phyloP scores from a whole-genome alignment of 2,329 filamentous ascomycete genomes.

The Sclerotinia subarctica region DNA sequence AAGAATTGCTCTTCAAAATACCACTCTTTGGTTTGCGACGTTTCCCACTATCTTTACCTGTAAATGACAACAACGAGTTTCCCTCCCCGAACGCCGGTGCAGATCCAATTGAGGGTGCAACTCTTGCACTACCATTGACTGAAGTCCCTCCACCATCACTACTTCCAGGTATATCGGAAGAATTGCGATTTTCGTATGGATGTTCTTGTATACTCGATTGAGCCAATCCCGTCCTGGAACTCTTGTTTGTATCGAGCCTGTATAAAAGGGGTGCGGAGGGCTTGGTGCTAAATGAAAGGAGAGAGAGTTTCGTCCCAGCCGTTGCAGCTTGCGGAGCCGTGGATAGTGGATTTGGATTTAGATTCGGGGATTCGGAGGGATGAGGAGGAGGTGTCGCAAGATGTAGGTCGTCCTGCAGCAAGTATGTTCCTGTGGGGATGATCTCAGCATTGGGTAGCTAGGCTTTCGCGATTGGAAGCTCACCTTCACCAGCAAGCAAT shows the following conservation, averaged over 20 bases:
- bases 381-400: slow-evolving; percentile 93
- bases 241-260: slow-evolving; percentile 51
- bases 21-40: slow-evolving; percentile 95
- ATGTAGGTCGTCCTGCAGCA: slow-evolving; percentile 84
- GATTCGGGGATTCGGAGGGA: slow-evolving; percentile 82
- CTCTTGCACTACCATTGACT: slow-evolving; percentile 44
- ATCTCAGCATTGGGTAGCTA: slow-evolving; percentile 4
- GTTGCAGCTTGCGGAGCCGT: slow-evolving; percentile 82
- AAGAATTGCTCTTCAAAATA: slow-evolving; percentile 97
- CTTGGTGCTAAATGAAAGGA: slow-evolving; percentile 49
- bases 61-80: slow-evolving; percentile 67
- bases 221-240: slow-evolving; percentile 42
- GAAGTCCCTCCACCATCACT: slow-evolving; percentile 54
- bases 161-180: slow-evolving; percentile 59
- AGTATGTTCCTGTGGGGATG: slow-evolving; percentile 68
- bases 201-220: slow-evolving; percentile 58
- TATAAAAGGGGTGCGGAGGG: slow-evolving; percentile 50
- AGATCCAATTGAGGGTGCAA: slow-evolving; percentile 35
- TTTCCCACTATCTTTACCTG: slow-evolving; percentile 72
- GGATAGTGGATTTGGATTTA: slow-evolving; percentile 87
- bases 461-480: slow-evolving; percentile 16
- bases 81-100: slow-evolving; percentile 80
- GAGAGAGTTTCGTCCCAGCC: slow-evolving; percentile 77
- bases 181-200: slow-evolving; percentile 57
- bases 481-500: slow-evolving; percentile 90